A percentile compares a stretch with the other conserved stretches of the same genome.
phyloP scores from a whole-genome alignment of 2,329 filamentous ascomycete species.

The Hypoxylon sp. region DNA sequence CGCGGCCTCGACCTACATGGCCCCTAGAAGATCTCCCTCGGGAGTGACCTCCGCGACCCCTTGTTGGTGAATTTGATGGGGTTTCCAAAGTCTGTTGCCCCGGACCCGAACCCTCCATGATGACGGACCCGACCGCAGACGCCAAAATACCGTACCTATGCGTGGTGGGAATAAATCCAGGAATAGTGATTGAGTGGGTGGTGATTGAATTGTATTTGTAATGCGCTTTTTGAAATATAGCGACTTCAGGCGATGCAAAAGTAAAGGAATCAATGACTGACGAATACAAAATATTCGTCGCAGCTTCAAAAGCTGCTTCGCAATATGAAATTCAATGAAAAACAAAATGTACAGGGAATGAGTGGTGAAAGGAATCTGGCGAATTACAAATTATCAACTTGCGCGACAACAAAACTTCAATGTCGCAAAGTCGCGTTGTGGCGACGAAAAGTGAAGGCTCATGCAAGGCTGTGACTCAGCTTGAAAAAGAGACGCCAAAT shows the following conservation, averaged over 20 bases:
- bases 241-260: constrained; percentile 56
- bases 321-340: constrained; percentile 5
- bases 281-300: constrained; percentile 9
- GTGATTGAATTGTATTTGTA: constrained; percentile 1
- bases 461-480: constrained; percentile 41
- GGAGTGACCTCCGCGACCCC: constrained; percentile 35
- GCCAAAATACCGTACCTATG: background rate
- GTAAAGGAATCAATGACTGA: constrained; percentile 1
- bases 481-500: constrained; percentile 10
- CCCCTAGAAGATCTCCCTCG: constrained; percentile 43
- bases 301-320: background rate
- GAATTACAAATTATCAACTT: background rate
- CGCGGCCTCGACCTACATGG: constrained; percentile 30
- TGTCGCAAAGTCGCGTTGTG: constrained; percentile 18
- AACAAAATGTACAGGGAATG: constrained; percentile 4
- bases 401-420: constrained; percentile 1
- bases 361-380: constrained; percentile 5
- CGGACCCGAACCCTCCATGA: constrained; percentile 42
- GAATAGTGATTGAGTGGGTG: background rate
- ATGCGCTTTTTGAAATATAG: constrained; percentile 66
- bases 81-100: constrained; percentile 23
- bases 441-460: constrained; percentile 12
- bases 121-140: background rate
- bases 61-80: constrained; percentile 25
- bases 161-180: constrained; percentile 9